These are phyloP conservation scores for Sporothrix euskadiensis DNA, from an alignment of 2,329 filamentous ascomycete species.

Conservation along the genomic window DNA sequence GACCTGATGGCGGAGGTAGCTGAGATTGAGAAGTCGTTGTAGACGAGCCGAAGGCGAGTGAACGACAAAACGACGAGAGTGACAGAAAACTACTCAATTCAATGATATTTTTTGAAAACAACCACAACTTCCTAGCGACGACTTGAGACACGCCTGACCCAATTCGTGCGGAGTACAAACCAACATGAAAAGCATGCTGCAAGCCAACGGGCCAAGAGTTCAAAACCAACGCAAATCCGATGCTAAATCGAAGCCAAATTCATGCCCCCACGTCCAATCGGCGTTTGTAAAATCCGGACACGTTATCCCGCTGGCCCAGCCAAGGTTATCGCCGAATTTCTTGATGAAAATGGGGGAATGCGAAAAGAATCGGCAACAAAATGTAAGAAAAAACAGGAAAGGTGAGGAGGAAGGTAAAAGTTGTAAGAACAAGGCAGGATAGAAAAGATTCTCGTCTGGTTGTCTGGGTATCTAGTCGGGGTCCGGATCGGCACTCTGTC, in stretches of 20 bases:
- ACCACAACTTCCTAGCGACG: not conserved
- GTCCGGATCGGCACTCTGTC: not conserved
- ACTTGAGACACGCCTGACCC: not conserved
- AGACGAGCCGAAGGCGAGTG: not conserved
- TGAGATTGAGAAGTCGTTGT: slow-evolving; percentile 46
- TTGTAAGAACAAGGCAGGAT: not conserved
- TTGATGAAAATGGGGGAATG: not conserved
- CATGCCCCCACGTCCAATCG: slow-evolving; percentile 1
- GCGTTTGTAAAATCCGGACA: slow-evolving; percentile 24
- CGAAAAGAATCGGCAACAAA: not conserved
- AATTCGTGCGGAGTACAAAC: slow-evolving; percentile 5
- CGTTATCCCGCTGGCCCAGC: slow-evolving; percentile 3
- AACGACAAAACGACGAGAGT: not conserved
- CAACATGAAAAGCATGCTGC: not conserved
- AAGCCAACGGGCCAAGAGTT: not conserved
- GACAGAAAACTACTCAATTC: not conserved
- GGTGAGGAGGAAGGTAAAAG: too few relatives aligned
- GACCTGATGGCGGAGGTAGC: slow-evolving; percentile 47
- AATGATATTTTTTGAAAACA: not conserved
- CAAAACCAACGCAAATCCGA: not conserved
- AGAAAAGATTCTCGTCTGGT: not conserved
- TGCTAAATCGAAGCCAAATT: not conserved
- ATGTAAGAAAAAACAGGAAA: not conserved
- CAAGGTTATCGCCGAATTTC: not conserved
- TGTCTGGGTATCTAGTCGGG: not conserved